phyloP scores from a whole-genome alignment of 257 asterid species.

The Vinca minor region DNA sequence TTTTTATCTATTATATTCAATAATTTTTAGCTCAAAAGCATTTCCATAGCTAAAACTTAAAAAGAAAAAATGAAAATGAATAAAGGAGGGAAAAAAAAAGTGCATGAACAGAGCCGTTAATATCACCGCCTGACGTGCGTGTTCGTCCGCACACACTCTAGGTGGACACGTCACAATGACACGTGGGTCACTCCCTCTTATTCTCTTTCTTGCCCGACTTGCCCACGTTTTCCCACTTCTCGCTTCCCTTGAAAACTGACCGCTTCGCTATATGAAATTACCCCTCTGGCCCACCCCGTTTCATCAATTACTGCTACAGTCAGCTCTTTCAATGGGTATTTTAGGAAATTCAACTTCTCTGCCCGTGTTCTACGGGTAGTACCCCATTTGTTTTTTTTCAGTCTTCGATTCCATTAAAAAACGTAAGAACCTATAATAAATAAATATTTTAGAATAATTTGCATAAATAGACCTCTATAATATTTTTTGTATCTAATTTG shows the following conservation, averaged over 20 bases:
- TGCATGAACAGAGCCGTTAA: conserved; percentile 18
- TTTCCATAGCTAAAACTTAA: too few relatives aligned
- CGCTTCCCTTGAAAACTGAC: conserved; percentile 27
- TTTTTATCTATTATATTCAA: too few relatives aligned
- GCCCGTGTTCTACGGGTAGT: conserved; percentile 58
- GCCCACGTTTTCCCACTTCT: conserved; percentile 29
- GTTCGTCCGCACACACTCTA: conserved; percentile 10
- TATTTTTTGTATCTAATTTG: too few relatives aligned
- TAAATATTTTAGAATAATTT: too few relatives aligned
- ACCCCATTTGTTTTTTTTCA: conserved; percentile 40
- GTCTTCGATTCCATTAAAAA: conserved; percentile 43
- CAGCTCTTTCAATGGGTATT: conserved; percentile 13
- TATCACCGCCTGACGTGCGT: conserved; percentile 20
- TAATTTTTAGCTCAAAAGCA: too few relatives aligned
- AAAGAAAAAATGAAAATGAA: too few relatives aligned
- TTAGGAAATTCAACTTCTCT: conserved; percentile 19
- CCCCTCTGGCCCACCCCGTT: background rate
- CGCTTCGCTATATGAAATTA: conserved; percentile 12
- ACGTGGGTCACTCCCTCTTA: conserved; percentile 41
- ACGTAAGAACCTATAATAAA: conserved; percentile 34
- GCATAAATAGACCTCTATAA: too few relatives aligned
- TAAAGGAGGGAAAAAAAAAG: background rate
- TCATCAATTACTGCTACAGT: background rate
- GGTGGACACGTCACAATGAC: conserved; percentile 45
- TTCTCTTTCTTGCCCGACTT: conserved; percentile 45